phyloP scores from a whole-genome alignment of 2,329 filamentous ascomycete genomes.

The Rugonectria rugulosa region DNA sequence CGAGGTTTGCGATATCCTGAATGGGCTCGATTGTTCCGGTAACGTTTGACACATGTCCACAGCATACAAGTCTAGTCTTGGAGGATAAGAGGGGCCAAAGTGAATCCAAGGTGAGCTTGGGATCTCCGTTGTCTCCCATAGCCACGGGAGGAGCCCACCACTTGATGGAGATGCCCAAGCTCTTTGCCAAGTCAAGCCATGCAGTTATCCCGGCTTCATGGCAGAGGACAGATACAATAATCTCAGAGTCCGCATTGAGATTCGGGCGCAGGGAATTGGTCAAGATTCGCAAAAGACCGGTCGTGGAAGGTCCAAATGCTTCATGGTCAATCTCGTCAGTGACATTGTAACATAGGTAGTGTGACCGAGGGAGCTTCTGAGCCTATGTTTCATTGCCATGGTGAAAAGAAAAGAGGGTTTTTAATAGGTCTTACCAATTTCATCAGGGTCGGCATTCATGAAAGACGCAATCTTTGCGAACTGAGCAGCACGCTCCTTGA shows the following conservation, averaged over 20 bases:
- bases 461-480: conserved; percentile 8
- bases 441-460: conserved; percentile 13
- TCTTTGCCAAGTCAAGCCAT: conserved; percentile 13
- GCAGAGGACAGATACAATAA: conserved; percentile 2
- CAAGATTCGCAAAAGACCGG: neutral
- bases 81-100: conserved; percentile 56
- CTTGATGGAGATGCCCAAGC: conserved; percentile 18
- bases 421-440: conserved; percentile 7
- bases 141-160: conserved; percentile 7
- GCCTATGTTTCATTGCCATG: neutral
- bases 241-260: neutral
- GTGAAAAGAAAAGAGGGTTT: neutral
- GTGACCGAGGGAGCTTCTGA: neutral
- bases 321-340: neutral
- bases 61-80: neutral
- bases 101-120: conserved; percentile 64
- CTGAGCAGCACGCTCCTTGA: conserved; percentile 3
- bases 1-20: neutral
- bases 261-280: neutral
- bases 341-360: neutral
- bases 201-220: conserved; percentile 20
- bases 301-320: neutral
- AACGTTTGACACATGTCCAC: neutral
- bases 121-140: conserved; percentile 43
- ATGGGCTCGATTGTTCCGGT: neutral